Evolutionary conservation across 2,329 filamentous ascomycete species (phyloP), one percentile per base, ranked within the genome.

Genomic region (Fusarium pseudocircinatum): DNA sequence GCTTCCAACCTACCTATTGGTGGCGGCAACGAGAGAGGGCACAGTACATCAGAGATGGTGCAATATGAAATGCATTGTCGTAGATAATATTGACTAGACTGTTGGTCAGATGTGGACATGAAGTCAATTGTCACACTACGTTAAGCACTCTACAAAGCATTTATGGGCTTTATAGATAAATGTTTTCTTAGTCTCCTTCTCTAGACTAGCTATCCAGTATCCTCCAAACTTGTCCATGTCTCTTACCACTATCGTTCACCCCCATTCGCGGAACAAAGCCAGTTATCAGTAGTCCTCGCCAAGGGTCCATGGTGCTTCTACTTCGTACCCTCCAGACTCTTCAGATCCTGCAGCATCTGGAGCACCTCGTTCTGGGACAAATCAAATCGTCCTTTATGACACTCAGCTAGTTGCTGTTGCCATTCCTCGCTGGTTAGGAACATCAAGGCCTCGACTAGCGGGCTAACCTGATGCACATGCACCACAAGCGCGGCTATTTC

Each of bases 111-210:
- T 10, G 12, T 46, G 7, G 24, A 13, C 4, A 26, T 26, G 14
- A 6, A 4, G 24, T 20, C 24, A 26, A 0, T 46, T 12, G 8
- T 28, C 20, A 4, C 4, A 15, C 14, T 10, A 15, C 4, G 3
- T 15, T 1, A 15, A 46, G 3, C 12, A 46, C 18, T 20, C 3
- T 0, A 3, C 6, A 8, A 8, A 18, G 6, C 9, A 10, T 11
- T 20, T 11, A 20, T 6, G 20, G 36, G 10, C 7, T 9, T 7
- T 37, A 6, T 37, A 12, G 36, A 37, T 1, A 12, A 20, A 12
- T 7, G 1, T 12, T 12, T 37, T 12, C 5, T 37, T 20, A 2
- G 36, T 20, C 20, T 37, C 18, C 18, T 28, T 7, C 18, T 11
- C 18, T 15, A 11, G 13, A 28, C 4, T 28, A 18, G 13, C 2